phyloP scores from a whole-genome alignment of 2,329 filamentous ascomycete genomes.

The Penicillium sp. region DNA sequence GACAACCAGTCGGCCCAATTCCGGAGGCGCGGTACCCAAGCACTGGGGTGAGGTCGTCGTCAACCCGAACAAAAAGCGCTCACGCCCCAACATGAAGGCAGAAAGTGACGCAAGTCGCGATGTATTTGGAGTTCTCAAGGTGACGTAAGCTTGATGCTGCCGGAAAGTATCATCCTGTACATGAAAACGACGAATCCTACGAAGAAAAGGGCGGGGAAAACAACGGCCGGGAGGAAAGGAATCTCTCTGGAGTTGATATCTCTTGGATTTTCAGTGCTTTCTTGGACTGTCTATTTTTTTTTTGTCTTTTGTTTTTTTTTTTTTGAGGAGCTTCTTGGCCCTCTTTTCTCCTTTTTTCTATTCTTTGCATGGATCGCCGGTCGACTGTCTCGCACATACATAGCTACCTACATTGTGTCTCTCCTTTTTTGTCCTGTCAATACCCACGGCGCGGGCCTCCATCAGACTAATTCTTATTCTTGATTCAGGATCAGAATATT shows the following conservation, averaged over 20 bases:
- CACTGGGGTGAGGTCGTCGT: slow-evolving; percentile 49
- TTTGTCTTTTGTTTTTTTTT: background rate
- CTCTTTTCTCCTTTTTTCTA: slow-evolving; percentile 10
- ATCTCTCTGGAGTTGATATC: background rate
- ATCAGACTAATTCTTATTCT: slow-evolving; percentile 4
- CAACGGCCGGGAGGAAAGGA: slow-evolving; percentile 5
- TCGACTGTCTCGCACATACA: slow-evolving; percentile 27
- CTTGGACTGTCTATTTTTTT: background rate
- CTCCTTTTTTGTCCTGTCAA: slow-evolving; percentile 17
- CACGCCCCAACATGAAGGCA: slow-evolving; percentile 25
- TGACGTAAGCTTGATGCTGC: slow-evolving; percentile 21
- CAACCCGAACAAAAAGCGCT: slow-evolving; percentile 39
- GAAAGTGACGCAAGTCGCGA: slow-evolving; percentile 29
- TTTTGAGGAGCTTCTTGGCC: background rate
- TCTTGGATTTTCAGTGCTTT: background rate
- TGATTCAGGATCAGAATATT: background rate
- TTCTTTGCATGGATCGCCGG: slow-evolving; percentile 29
- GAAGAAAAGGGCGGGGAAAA: slow-evolving; percentile 6
- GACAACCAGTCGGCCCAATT: slow-evolving; percentile 14
- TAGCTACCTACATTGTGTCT: slow-evolving; percentile 19
- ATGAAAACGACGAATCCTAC: slow-evolving; percentile 17
- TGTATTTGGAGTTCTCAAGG: slow-evolving; percentile 44
- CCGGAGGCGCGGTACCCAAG: slow-evolving; percentile 34
- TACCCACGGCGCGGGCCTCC: slow-evolving; percentile 21
- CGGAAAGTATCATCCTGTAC: background rate